Percentiles rank a stretch among this genome's conserved stretches.
These are phyloP conservation scores for Globisporangium cystogenes DNA, from an alignment of 352 stramenopile species.

Conservation along the genomic window DNA sequence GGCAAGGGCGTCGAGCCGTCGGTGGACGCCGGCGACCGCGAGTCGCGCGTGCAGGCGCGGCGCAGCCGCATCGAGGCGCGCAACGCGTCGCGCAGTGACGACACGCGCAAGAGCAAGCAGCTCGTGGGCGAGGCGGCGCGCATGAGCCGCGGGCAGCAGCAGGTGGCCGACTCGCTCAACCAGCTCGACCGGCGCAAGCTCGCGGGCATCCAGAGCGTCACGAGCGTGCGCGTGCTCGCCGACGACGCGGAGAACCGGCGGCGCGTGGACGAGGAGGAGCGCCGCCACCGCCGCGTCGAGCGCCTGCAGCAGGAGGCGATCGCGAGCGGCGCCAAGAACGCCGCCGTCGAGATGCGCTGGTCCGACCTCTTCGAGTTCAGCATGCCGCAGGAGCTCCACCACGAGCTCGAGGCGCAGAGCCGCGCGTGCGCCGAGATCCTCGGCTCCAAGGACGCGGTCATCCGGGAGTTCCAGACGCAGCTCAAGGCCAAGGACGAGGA, in stretches of 20 bases:
- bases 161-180: conserved; percentile 74
- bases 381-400: conserved; percentile 91
- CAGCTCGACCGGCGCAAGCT: conserved; percentile 71
- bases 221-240: conserved; percentile 85
- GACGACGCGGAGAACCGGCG: conserved; percentile 88
- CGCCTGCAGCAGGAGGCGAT: conserved; percentile 91
- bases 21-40: conserved; percentile 38
- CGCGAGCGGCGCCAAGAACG: conserved; percentile 87
- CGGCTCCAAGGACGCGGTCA: conserved; percentile 84
- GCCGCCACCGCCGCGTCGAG: conserved; percentile 76
- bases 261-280: conserved; percentile 88
- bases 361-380: conserved; percentile 89
- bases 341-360: conserved; percentile 92
- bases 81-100: conserved; percentile 76
- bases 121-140: conserved; percentile 52
- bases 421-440: conserved; percentile 87
- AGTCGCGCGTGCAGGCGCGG: conserved; percentile 56
- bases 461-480: conserved; percentile 88
- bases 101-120: conserved; percentile 68
- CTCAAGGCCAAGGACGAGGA: conserved; percentile 94
- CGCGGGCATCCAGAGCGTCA: conserved; percentile 86
- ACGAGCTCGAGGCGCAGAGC: conserved; percentile 87
- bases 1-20: conserved; percentile 32
- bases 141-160: conserved; percentile 69
- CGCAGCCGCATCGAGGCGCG: conserved; percentile 69